Base-by-base conservation (phyloP, 345 rosid genomes). In the Eucalyptus shirleyi region DNA sequence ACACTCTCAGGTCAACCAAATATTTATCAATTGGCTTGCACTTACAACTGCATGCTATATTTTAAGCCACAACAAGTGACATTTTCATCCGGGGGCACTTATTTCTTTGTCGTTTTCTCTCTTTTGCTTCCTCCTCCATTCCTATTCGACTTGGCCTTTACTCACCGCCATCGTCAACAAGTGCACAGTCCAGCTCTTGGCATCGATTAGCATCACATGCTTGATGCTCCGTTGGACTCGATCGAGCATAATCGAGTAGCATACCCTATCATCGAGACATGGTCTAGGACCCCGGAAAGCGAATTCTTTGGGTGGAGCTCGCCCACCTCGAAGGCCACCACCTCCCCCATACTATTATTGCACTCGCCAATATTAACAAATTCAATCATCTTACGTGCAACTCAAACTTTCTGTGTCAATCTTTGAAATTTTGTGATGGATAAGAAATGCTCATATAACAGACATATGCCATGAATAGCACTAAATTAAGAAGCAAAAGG, bases 241-340 rank as follows among this genome's bases (percentile, higher is more conserved):
- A 5, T 98, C 99, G 1, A 97, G 93, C 11, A 98, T 90, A 98
- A 98, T 96, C 34, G 98, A 96, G 51, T 95, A 96, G 91, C 97
- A 94, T 13, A 98, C 99, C 99, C 99, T 21, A 98, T 92, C 91
- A 97, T 91, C 0, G 97, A 97, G 45, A 96, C 95, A 49, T 94
- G 94, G 53, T 95, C 95, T 69, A 98, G 47, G 37, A 98, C 96
- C 85, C 99, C 98, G 8, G 96, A 89, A 1, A 97, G 93, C 86
- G 99, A 95, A 93, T 94, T 94, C 91, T 97, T 98, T 34, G 97
- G 96, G 92, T 96, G 67, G 67, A 24, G 6, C 16, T 60, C 32
- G 16, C 67, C 67, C 67, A 5, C 67, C 67, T 60, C n/a, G n/a
- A 60, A 60, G 67, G 67, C 67, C 67, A 60, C n/a, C 67, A 26